A percentile compares a stretch with the other conserved stretches of the same genome.
phyloP scores from a whole-genome alignment of 2,329 filamentous ascomycete genomes.

The Fragosphaeria purpurea region DNA sequence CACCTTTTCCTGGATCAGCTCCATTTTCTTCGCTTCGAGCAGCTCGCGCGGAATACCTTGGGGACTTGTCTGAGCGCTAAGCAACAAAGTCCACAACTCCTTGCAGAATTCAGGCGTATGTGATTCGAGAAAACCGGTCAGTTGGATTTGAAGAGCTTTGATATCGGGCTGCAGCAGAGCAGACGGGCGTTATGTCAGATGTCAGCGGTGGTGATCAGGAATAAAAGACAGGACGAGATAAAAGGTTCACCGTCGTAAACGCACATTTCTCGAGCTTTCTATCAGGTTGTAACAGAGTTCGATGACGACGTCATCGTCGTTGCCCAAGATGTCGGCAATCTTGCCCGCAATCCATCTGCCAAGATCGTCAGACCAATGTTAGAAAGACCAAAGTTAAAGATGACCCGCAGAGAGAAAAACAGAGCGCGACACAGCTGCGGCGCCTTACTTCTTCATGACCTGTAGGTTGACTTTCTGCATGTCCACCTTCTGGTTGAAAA shows the following conservation, averaged over 20 bases:
- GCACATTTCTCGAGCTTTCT: constrained; percentile 67
- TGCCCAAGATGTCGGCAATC: constrained; percentile 79
- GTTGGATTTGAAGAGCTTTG: constrained; percentile 86
- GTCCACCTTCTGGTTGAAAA: constrained; percentile 93
- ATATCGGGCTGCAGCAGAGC: constrained; percentile 65
- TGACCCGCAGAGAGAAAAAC: too few relatives aligned
- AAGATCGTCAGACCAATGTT: not conserved
- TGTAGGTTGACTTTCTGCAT: constrained; percentile 95
- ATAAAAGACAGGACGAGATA: too few relatives aligned
- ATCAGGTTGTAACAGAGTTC: constrained; percentile 65
- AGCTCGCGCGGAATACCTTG: constrained; percentile 91
- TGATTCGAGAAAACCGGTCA: constrained; percentile 91
- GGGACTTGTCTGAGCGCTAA: constrained; percentile 80
- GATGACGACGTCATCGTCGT: constrained; percentile 91
- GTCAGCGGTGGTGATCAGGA: too few relatives aligned
- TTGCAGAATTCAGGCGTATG: constrained; percentile 85
- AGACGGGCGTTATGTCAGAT: not conserved
- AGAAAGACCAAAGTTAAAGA: not conserved
- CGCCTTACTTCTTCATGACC: constrained; percentile 89
- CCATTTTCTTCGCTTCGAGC: constrained; percentile 89
- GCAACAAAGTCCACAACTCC: constrained; percentile 80
- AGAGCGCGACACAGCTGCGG: not conserved
- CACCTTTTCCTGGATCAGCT: constrained; percentile 92
- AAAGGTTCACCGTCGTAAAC: constrained; percentile 23
- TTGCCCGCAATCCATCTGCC: constrained; percentile 83